These are phyloP conservation scores for Alternaria gaisen DNA, from an alignment of 2,329 filamentous ascomycete genomes.

Conservation along the genomic window DNA sequence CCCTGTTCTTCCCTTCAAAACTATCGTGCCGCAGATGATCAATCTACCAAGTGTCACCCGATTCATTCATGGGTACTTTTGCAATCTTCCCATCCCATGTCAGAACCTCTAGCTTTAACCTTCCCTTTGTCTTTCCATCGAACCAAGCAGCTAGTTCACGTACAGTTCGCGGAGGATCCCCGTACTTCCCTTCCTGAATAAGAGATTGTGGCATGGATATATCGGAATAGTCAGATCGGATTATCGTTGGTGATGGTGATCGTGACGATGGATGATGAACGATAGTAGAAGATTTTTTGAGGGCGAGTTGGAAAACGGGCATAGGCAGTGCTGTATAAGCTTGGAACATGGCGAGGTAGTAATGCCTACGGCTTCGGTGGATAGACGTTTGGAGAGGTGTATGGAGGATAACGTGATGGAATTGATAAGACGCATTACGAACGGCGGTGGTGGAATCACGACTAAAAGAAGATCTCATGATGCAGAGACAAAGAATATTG, in stretches of 20 bases:
- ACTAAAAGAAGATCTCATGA: no score
- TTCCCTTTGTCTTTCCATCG: background rate
- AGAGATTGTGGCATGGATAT: background rate
- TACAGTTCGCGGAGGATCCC: background rate
- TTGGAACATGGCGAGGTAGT: background rate
- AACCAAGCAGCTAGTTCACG: background rate
- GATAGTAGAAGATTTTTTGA: background rate
- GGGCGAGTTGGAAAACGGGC: rapidly evolving
- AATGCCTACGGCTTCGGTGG: background rate
- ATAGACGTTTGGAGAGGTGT: background rate
- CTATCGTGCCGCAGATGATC: no score
- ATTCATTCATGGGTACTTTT: background rate
- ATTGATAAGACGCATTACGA: no score
- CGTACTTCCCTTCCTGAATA: rapidly evolving
- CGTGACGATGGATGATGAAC: background rate
- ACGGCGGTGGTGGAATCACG: no score
- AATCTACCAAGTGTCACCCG: background rate
- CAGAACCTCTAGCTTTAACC: background rate
- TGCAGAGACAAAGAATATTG: background rate
- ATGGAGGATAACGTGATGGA: no score
- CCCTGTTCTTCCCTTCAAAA: no score
- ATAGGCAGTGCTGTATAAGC: background rate
- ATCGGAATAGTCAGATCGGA: background rate
- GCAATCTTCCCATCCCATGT: background rate
- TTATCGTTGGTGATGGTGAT: no score